Evolutionary conservation across 2,329 filamentous ascomycete species (phyloP), one percentile per base, ranked within the genome.

Genomic region (Ophiostoma sp.): DNA sequence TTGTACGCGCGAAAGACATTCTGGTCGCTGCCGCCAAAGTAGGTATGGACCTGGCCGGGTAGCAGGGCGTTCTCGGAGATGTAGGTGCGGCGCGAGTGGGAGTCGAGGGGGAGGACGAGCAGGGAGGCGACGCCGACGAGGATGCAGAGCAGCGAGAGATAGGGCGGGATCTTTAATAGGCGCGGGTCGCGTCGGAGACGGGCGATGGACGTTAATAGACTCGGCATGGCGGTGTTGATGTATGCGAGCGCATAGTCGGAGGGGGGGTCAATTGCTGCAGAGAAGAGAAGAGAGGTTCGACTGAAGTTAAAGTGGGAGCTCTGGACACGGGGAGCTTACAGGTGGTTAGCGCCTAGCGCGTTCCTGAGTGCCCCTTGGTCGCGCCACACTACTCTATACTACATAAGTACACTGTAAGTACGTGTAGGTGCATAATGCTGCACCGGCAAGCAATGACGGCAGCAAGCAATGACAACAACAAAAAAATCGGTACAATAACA

Each of bases 31-130:
- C 95, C 95, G 7, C 92, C 90, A 78, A 99, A 99, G 80, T 99
- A 99, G 1, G 95, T 97, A 81, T 98, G 94, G 10, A 98, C 95
- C 80, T 99, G 95, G 1, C 94, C 95, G 0, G 95, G 95, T 17
- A 99, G 83, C 44, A 99, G 87, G 13, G 95, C 95, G 79, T 99
- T 99, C 79, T 99, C 95, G 62, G 94, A 98, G 71, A 99, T 95
- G 79, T 99, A 99, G 0, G 94, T 99, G 72, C 87, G 86, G 74
- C 95, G 89, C 68, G 93, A 97, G 82, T 98, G 97, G 74, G 94
- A 87, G 79, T 98, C 87, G 69, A 98, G 85, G 2, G 95, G 95
- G 1, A 99, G 87, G 41, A 98, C 84, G 31, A 97, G 87, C 17
- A 99, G 88, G 92, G 94, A 99, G 75, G 88, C 86, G 70, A 97